These are phyloP conservation scores for Dictyostelium firmibasis DNA, from an alignment of 78 protist species.

Conservation along the genomic window DNA sequence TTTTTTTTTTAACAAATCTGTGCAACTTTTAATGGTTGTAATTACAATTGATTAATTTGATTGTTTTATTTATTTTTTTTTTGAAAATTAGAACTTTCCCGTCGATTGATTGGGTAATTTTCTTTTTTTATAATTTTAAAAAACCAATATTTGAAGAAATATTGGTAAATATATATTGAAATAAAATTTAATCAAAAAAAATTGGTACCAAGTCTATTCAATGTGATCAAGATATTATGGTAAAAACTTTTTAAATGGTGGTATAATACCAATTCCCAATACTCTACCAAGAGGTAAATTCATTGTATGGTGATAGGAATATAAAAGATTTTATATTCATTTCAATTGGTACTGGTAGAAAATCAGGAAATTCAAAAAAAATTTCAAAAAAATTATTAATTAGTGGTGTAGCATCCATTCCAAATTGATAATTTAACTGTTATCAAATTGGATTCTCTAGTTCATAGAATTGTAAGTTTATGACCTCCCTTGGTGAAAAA, in stretches of 20 bases:
- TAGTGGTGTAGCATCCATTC: not conserved
- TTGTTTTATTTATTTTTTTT: too few relatives aligned
- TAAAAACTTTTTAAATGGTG: slow-evolving; percentile 27
- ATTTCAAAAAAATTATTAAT: not conserved
- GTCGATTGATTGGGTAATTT: too few relatives aligned
- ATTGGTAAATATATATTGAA: too few relatives aligned
- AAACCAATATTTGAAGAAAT: too few relatives aligned
- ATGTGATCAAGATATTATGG: not conserved
- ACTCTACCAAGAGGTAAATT: not conserved
- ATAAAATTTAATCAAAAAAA: too few relatives aligned
- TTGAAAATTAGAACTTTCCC: too few relatives aligned
- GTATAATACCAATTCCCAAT: slow-evolving; percentile 11
- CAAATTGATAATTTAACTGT: not conserved
- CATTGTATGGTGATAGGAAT: not conserved
- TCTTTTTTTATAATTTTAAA: too few relatives aligned
- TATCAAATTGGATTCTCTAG: not conserved
- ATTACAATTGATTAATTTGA: too few relatives aligned
- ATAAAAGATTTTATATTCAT: not conserved
- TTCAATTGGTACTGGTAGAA: slow-evolving; percentile 44
- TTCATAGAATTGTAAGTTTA: not conserved
- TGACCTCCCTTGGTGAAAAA: not conserved
- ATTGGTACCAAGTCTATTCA: slow-evolving; percentile 7
- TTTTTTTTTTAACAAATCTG: too few relatives aligned
- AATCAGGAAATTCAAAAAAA: not conserved
- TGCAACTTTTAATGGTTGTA: too few relatives aligned